These are phyloP conservation scores for Favolaschia claudopus DNA, from an alignment of 768 basidiomycete species.

Conservation along the genomic window DNA sequence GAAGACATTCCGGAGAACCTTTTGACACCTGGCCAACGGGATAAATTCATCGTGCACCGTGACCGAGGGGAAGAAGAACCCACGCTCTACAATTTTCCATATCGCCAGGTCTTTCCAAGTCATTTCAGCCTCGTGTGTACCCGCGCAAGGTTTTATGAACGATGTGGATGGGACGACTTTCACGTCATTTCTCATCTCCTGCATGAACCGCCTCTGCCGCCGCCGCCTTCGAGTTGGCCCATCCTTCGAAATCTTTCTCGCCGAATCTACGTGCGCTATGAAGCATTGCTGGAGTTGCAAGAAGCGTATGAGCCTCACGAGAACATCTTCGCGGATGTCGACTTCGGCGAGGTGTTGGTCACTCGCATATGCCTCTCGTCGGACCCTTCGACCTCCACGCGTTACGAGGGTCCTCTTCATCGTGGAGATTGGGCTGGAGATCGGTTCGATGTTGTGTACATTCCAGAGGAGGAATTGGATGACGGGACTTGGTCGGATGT, in stretches of 20 bases:
- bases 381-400: slow-evolving; percentile 5
- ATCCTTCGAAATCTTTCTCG: slow-evolving; percentile 1
- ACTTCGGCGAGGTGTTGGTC: slow-evolving; percentile 14
- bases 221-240: background rate
- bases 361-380: slow-evolving; percentile 27
- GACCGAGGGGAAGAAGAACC: background rate
- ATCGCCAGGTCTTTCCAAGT: too few species aligned
- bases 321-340: background rate
- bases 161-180: too few species aligned
- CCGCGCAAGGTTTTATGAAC: too few species aligned
- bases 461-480: background rate
- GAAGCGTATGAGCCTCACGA: too few species aligned
- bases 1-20: slow-evolving; percentile 11
- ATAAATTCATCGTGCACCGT: background rate
- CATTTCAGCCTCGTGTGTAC: too few species aligned
- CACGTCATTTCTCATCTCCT: background rate
- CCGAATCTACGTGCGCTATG: background rate
- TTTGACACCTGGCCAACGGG: background rate
- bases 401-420: slow-evolving; percentile 20
- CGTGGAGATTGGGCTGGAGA: slow-evolving; percentile 31
- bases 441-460: slow-evolving; percentile 27
- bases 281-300: background rate
- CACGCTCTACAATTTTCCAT: background rate
- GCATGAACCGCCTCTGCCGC: background rate
- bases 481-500: slow-evolving; percentile 1